Conservation (phyloP, 345 rosid species). For the Zanthoxylum bungeanum region DNA sequence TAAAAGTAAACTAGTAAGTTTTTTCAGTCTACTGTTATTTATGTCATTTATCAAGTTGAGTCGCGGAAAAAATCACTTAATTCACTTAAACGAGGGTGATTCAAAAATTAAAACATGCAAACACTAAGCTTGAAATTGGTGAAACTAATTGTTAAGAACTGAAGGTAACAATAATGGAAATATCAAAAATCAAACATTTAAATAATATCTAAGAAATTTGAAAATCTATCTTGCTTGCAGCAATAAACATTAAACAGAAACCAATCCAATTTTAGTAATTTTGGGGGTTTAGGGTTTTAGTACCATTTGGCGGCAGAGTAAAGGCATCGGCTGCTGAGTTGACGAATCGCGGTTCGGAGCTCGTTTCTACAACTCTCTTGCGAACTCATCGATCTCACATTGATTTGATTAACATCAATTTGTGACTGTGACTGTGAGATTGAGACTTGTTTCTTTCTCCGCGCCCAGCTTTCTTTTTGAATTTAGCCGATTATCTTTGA, state of each 20-base stretch:
- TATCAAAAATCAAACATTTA: neutral
- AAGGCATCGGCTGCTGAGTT: slow-evolving; percentile 81
- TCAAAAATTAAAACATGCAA: neutral
- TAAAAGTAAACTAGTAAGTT: neutral
- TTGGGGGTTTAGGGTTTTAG: slow-evolving; percentile 48
- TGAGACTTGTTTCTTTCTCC: neutral
- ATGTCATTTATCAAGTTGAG: neutral
- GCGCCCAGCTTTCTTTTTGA: neutral
- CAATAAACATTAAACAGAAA: neutral
- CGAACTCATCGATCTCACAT: slow-evolving; percentile 49
- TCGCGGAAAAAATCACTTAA: neutral
- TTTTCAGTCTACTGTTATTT: neutral
- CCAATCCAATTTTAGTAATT: neutral
- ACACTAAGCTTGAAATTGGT: neutral
- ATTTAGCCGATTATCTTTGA: neutral
- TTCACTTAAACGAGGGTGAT: neutral
- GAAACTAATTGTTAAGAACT: neutral
- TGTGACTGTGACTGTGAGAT: neutral
- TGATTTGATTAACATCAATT: neutral
- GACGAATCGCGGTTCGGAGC: slow-evolving; percentile 74
- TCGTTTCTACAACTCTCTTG: slow-evolving; percentile 80
- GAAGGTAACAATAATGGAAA: neutral
- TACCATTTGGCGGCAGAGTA: slow-evolving; percentile 92
- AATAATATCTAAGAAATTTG: neutral
- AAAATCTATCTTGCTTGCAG: neutral